Percentiles rank a stretch among this genome's conserved stretches.
Conservation (phyloP, 73 alveolate species). For the Paramecium biaurelia region DNA sequence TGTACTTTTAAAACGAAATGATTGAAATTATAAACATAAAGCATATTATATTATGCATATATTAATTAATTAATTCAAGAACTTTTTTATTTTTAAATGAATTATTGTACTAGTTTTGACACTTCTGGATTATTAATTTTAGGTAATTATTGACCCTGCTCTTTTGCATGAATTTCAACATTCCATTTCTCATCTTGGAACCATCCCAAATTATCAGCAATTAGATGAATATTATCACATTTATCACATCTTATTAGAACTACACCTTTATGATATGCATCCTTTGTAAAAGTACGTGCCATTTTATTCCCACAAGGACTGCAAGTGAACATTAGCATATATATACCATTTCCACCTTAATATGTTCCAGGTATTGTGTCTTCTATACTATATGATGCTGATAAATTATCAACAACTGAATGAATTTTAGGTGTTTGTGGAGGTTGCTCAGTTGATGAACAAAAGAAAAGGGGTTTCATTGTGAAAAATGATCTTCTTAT, state of each 20-base stretch:
- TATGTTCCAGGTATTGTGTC: conserved; percentile 7
- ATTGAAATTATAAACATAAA: not conserved
- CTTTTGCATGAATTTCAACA: conserved; percentile 76
- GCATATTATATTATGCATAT: not conserved
- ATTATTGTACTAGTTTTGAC: conserved; percentile 39
- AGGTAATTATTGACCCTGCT: conserved; percentile 66
- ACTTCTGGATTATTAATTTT: conserved; percentile 60
- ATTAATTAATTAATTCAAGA: not conserved
- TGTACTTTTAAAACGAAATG: not conserved
- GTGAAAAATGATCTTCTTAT: not conserved
- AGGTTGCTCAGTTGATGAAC: not conserved
- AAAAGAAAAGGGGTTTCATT: not conserved
- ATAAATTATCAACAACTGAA: not conserved
- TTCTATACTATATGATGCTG: not conserved
- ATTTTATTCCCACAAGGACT: conserved; percentile 58
- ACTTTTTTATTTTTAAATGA: not conserved
- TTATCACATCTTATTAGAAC: conserved; percentile 86
- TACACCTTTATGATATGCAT: conserved; percentile 86
- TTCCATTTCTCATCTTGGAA: conserved; percentile 75
- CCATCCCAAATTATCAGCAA: conserved; percentile 93
- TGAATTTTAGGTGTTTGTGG: not conserved
- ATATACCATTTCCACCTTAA: conserved; percentile 14
- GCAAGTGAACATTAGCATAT: conserved; percentile 52
- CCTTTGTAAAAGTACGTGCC: conserved; percentile 51
- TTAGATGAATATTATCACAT: conserved; percentile 85